Percentiles rank a stretch among this genome's conserved stretches.
Evolutionary conservation across 192 early-diverging fungal genomes (phyloP).

Genomic region (Coemansia sp.): DNA sequence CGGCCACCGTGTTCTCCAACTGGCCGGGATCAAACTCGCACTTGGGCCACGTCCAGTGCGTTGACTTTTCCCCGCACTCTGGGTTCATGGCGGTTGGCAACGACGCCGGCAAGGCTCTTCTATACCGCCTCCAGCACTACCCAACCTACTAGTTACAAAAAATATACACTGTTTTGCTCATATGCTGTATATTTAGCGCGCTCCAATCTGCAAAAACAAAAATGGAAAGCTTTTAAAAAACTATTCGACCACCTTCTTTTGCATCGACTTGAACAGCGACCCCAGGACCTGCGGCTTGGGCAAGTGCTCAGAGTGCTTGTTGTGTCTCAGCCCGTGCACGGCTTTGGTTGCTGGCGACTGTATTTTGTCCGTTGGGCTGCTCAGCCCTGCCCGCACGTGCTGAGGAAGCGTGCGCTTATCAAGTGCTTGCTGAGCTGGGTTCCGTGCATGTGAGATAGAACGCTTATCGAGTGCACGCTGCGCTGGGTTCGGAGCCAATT

Average conservation of each 20-base stretch:
- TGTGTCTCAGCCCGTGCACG: slow-evolving; percentile 35
- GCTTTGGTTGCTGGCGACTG: slow-evolving; percentile 44
- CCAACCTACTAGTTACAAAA: slow-evolving; percentile 21
- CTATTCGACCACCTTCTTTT: slow-evolving; percentile 5
- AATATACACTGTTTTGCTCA: neutral
- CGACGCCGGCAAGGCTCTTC: slow-evolving; percentile 81
- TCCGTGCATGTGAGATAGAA: neutral
- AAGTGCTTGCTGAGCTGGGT: slow-evolving; percentile 18
- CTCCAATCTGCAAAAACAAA: neutral
- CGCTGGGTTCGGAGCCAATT: slow-evolving; percentile 13
- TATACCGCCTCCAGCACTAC: slow-evolving; percentile 77
- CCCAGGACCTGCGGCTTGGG: slow-evolving; percentile 27
- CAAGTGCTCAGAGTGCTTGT: slow-evolving; percentile 17
- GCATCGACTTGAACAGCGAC: slow-evolving; percentile 36
- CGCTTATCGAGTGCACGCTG: slow-evolving; percentile 15
- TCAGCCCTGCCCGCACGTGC: slow-evolving; percentile 21
- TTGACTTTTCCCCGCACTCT: slow-evolving; percentile 89
- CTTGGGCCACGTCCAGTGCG: slow-evolving; percentile 72
- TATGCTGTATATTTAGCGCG: neutral
- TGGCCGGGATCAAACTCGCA: slow-evolving; percentile 89
- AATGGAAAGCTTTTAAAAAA: slow-evolving; percentile 2
- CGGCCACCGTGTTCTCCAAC: slow-evolving; percentile 80
- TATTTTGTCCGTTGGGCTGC: slow-evolving; percentile 46
- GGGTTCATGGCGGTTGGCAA: slow-evolving; percentile 91
- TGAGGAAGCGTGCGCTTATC: slow-evolving; percentile 12